Evolutionary conservation across 2,329 filamentous ascomycete species (phyloP).

Genomic region (Gaeumannomyces tritici): DNA sequence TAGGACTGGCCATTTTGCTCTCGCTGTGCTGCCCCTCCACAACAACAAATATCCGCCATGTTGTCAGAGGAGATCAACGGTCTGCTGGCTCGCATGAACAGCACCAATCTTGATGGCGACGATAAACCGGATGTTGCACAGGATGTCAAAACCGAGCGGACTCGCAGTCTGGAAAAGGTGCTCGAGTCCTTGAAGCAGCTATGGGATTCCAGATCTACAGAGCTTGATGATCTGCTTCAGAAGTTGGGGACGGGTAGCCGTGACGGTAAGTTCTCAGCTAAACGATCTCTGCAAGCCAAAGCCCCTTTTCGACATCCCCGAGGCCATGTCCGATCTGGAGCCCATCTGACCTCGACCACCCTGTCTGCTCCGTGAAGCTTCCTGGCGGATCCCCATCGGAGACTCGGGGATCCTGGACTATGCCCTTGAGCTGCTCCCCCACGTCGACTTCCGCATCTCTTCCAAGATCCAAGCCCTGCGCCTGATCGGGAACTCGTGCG

Average conservation of each 20-base stretch:
- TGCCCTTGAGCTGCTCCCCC: conserved; percentile 37
- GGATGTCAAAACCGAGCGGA: conserved; percentile 12
- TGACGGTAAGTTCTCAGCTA: conserved; percentile 32
- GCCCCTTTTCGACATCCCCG: background rate
- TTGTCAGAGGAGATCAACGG: background rate
- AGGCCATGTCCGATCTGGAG: too few relatives aligned
- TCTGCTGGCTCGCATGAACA: conserved; percentile 1
- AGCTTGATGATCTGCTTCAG: conserved; percentile 37
- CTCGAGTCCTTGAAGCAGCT: conserved; percentile 27
- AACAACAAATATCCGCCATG: background rate
- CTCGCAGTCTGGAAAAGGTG: conserved; percentile 23
- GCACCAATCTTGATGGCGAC: conserved; percentile 8
- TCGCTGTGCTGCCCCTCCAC: too few relatives aligned
- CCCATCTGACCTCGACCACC: too few relatives aligned
- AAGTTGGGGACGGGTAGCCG: conserved; percentile 46
- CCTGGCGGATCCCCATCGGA: conserved; percentile 47
- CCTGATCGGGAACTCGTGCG: conserved; percentile 52
- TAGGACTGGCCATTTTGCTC: too few relatives aligned
- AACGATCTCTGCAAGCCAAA: background rate
- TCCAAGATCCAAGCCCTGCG: conserved; percentile 47
- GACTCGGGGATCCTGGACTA: conserved; percentile 48
- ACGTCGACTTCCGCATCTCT: conserved; percentile 24
- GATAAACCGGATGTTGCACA: conserved; percentile 11
- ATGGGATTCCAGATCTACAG: conserved; percentile 27
- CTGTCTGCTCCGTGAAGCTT: conserved; percentile 23